Conservation (phyloP, 2,329 filamentous ascomycete genomes). For the Seiridium cupressi region DNA sequence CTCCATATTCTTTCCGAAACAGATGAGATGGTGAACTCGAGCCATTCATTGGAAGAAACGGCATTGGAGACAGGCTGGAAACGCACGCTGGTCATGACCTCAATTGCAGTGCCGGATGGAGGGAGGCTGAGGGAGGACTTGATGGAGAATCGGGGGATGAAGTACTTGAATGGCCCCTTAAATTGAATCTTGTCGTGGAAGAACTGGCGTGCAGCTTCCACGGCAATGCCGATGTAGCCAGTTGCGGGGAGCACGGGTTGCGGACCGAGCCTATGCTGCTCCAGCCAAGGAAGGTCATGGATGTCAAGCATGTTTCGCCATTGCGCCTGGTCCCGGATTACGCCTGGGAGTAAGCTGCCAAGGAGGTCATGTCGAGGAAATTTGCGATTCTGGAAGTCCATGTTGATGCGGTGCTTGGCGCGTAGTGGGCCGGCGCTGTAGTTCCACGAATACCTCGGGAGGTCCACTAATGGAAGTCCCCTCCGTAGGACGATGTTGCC, state of each 20-base stretch:
- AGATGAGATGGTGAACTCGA: conserved; percentile 12
- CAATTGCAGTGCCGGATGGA: conserved; percentile 12
- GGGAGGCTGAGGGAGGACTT: conserved; percentile 11
- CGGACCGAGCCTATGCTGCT: conserved; percentile 8
- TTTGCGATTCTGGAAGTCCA: conserved; percentile 11
- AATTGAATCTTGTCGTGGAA: conserved; percentile 12
- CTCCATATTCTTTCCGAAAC: conserved; percentile 11
- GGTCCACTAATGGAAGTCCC: conserved; percentile 8
- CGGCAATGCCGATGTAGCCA: conserved; percentile 13
- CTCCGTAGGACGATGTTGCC: conserved; percentile 3
- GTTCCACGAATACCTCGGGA: conserved; percentile 5
- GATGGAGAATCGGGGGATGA: conserved; percentile 12
- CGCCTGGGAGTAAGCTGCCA: conserved; percentile 11
- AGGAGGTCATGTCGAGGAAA: conserved; percentile 14
- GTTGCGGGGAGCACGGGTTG: conserved; percentile 13
- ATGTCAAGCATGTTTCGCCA: conserved; percentile 16
- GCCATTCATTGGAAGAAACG: conserved; percentile 12
- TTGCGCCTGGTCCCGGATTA: conserved; percentile 7
- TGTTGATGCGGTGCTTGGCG: conserved; percentile 8
- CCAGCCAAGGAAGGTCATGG: conserved; percentile 15
- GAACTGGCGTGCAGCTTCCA: conserved; percentile 12
- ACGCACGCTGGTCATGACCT: conserved; percentile 13
- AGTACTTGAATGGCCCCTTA: conserved; percentile 13
- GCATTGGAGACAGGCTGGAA: conserved; percentile 9
- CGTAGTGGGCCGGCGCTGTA: background rate